A percentile compares a stretch with the other conserved stretches of the same genome.
Conservation (phyloP, 805 yeast genomes). For the Candida pini region DNA sequence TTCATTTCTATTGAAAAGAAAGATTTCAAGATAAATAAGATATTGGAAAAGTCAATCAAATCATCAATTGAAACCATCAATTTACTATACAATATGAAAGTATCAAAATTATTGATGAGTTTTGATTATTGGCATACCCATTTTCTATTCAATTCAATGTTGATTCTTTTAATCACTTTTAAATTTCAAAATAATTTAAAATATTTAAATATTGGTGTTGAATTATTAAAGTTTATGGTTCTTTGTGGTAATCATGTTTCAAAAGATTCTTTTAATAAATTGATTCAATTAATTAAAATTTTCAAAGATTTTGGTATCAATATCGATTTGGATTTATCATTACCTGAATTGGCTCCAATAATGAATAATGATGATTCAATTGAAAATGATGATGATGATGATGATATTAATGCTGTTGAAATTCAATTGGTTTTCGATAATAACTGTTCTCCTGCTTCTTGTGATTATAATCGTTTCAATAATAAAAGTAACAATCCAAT, state of each 20-base stretch:
- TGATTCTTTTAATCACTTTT: conserved; percentile 24
- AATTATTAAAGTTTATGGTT: conserved; percentile 24
- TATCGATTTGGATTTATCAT: conserved; percentile 9
- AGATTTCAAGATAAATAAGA: conserved; percentile 20
- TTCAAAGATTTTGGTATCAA: conserved; percentile 16
- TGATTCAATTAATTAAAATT: conserved; percentile 17
- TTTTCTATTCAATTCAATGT: conserved; percentile 30
- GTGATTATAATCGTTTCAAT: too few relatives aligned
- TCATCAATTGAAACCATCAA: conserved; percentile 29
- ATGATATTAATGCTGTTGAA: neutral
- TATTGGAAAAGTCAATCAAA: conserved; percentile 25
- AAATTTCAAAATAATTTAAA: conserved; percentile 8
- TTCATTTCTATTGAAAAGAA: conserved; percentile 14
- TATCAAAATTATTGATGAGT: conserved; percentile 27
- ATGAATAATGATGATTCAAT: conserved; percentile 4
- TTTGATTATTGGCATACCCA: conserved; percentile 38
- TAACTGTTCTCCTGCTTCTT: too few relatives aligned
- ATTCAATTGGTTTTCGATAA: neutral
- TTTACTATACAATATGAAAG: conserved; percentile 23
- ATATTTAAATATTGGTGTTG: conserved; percentile 16
- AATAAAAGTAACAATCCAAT: conserved; percentile 10
- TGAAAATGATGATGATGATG: conserved; percentile 5
- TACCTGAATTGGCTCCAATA: conserved; percentile 7
- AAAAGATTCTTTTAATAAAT: conserved; percentile 20
- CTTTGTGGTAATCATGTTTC: conserved; percentile 24